A percentile compares a stretch with the other conserved stretches of the same genome.
Evolutionary conservation across 768 basidiomycete species (phyloP).

Genomic region (Phylloporus arenicola): DNA sequence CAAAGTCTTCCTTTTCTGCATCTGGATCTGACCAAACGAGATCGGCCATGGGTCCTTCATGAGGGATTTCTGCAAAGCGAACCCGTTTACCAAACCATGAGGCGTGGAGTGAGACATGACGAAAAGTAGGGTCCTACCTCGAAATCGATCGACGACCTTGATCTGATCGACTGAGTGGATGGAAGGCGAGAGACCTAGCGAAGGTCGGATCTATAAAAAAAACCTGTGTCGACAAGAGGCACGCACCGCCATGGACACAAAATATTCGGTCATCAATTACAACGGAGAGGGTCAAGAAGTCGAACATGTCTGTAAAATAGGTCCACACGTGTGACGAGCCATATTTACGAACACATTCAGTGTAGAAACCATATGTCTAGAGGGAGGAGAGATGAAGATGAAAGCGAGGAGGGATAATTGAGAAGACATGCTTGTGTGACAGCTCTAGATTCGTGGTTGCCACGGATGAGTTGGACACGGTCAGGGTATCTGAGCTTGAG

Average conservation of each 20-base stretch:
- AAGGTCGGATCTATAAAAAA: constrained; percentile 3
- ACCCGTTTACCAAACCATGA: constrained; percentile 15
- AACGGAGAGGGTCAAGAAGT: constrained; percentile 93
- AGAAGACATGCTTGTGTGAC: constrained; percentile 83
- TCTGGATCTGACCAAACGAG: constrained; percentile 99
- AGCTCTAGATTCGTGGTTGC: constrained; percentile 96
- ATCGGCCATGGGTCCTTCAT: constrained; percentile 99
- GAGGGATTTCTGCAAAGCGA: constrained; percentile 77
- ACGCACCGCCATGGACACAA: constrained; percentile 93
- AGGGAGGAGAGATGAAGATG: constrained; percentile 9
- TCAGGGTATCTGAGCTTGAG: constrained; percentile 96
- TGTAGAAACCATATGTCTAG: constrained; percentile 98
- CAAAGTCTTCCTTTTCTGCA: constrained; percentile 98
- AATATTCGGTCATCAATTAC: constrained; percentile 99
- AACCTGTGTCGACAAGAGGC: neutral
- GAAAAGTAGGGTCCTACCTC: constrained; percentile 50
- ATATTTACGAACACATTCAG: constrained; percentile 96
- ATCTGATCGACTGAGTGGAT: constrained; percentile 99
- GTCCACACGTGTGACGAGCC: constrained; percentile 96
- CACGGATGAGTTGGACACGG: constrained; percentile 92
- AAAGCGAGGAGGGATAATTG: neutral
- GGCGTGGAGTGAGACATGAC: constrained; percentile 19
- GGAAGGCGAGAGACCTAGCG: constrained; percentile 85
- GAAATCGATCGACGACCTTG: constrained; percentile 97
- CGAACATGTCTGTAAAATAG: constrained; percentile 99